These are phyloP conservation scores for Chlorella sp. DNA, from an alignment of 139 green algal genomes.

Conservation along the genomic window DNA sequence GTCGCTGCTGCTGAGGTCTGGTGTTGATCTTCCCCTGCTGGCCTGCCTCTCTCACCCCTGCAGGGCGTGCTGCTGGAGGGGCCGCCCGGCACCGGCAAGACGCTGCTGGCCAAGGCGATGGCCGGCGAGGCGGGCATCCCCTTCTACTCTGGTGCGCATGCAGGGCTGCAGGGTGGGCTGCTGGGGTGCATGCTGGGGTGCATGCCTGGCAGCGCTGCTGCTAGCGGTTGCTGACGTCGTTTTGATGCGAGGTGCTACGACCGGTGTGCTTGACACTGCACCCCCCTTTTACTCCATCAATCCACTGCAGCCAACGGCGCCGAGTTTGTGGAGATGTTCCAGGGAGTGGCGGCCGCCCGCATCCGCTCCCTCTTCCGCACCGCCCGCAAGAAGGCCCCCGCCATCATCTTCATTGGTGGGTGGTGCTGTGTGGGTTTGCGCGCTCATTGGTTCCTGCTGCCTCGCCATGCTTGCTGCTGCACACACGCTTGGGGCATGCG, in stretches of 20 bases:
- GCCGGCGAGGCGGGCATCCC: conserved; percentile 73
- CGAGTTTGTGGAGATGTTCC: conserved; percentile 88
- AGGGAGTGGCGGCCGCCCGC: conserved; percentile 74
- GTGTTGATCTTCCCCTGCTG: too few species aligned
- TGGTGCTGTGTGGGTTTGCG: background rate
- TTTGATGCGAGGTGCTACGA: too few species aligned
- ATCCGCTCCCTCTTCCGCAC: conserved; percentile 95
- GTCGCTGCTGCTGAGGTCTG: too few species aligned
- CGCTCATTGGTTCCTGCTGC: too few species aligned
- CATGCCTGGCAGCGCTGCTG: too few species aligned
- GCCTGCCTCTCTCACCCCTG: background rate
- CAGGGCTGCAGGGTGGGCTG: too few species aligned
- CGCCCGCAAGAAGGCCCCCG: conserved; percentile 90
- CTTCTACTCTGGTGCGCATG: conserved; percentile 59
- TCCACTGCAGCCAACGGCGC: conserved; percentile 65
- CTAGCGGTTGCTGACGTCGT: too few species aligned
- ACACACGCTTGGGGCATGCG: too few species aligned
- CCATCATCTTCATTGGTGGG: conserved; percentile 98
- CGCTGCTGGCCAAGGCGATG: conserved; percentile 95
- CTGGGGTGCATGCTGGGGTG: too few species aligned
- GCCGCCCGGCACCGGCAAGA: conserved; percentile 97
- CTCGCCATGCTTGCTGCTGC: too few species aligned
- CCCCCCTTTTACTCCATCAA: too few species aligned
- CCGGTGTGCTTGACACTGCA: too few species aligned
- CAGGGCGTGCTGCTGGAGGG: conserved; percentile 98